Evolutionary conservation across 2,329 filamentous ascomycete genomes (phyloP), one percentile per base, ranked within the genome.

Genomic region (Raffaelea ambrosiae): DNA sequence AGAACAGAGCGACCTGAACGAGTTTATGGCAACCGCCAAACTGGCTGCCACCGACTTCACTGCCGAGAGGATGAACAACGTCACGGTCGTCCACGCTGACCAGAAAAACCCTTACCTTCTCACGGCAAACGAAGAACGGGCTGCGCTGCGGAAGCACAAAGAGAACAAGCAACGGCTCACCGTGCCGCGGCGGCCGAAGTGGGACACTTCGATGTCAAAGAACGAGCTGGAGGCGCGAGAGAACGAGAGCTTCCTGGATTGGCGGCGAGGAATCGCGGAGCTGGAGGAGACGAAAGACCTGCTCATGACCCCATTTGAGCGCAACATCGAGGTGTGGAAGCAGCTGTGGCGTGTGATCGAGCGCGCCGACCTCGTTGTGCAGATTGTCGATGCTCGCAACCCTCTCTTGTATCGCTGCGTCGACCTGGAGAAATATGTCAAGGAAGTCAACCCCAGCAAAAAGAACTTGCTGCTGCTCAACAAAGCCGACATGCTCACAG

Each of bases 401-500:
- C 93, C 93, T 3, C 72, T 98, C 18, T 77, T 97, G 57, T 98
- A 97, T 70, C 81, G 94, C 49, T 95, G 86, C 5, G 91, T 94
- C 57, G 93, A 98, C 71, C 68, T 98, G 52, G 93, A 97, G 62
- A 76, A 73, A 55, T 98, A 98, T 57, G 93, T 98, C 59, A 94
- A 95, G 68, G 88, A 94, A 57, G 85, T 97, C 22, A 86, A 95
- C 59, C 68, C 81, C 23, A 83, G 81, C 62, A 97, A 98, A 72
- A 79, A 89, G 63, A 98, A 97, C 63, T 62, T 98, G 60, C 66
- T 98, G 48, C 73, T 98, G 48, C 91, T 98, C 61, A 98, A 98
- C 74, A 98, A 98, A 74, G 90, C 93, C 41, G 93, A 98, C 68
- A 96, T 98, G 93, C 90, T 98, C 87, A 95, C 90, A 2, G 66